Evolutionary conservation across 768 basidiomycete genomes (phyloP).

Genomic region (Mycena epipterygia): DNA sequence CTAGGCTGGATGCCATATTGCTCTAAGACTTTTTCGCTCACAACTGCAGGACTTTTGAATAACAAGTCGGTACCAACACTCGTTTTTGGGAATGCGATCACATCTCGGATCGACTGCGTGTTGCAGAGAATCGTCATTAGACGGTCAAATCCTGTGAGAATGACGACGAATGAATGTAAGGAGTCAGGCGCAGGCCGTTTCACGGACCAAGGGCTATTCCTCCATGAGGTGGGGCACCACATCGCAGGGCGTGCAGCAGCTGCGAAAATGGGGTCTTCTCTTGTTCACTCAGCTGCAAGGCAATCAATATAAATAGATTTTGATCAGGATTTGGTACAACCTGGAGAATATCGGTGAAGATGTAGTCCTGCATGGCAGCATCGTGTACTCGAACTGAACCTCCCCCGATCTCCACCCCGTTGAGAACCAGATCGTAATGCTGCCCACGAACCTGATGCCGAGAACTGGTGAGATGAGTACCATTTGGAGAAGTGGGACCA

Average conservation of each 20-base stretch:
- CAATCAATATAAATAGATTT: conserved; percentile 25
- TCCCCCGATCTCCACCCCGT: conserved; percentile 94
- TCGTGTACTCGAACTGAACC: conserved; percentile 96
- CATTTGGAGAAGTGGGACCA: conserved; percentile 15
- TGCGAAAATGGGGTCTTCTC: conserved; percentile 87
- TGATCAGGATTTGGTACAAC: conserved; percentile 55
- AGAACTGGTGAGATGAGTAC: conserved; percentile 17
- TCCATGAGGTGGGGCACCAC: conserved; percentile 96
- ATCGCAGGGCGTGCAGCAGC: conserved; percentile 86
- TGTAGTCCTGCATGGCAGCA: conserved; percentile 86
- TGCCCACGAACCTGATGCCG: conserved; percentile 85
- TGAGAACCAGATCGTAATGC: conserved; percentile 95
- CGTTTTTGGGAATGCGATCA: conserved; percentile 97
- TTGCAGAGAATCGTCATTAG: conserved; percentile 92
- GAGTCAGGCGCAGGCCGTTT: conserved; percentile 1
- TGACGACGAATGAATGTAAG: conserved; percentile 33
- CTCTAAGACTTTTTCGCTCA: conserved; percentile 63
- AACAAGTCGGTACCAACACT: conserved; percentile 86
- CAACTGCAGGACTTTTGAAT: conserved; percentile 87
- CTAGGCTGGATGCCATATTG: conserved; percentile 73
- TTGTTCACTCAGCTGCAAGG: conserved; percentile 73
- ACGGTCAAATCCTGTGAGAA: conserved; percentile 85
- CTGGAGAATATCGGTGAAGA: conserved; percentile 83
- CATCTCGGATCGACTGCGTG: conserved; percentile 90
- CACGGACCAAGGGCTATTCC: conserved; percentile 88